Evolutionary conservation across 176 grass and related monocot species (phyloP), one percentile per base, ranked within the genome.

Genomic region (Rhynchospora pubera): DNA sequence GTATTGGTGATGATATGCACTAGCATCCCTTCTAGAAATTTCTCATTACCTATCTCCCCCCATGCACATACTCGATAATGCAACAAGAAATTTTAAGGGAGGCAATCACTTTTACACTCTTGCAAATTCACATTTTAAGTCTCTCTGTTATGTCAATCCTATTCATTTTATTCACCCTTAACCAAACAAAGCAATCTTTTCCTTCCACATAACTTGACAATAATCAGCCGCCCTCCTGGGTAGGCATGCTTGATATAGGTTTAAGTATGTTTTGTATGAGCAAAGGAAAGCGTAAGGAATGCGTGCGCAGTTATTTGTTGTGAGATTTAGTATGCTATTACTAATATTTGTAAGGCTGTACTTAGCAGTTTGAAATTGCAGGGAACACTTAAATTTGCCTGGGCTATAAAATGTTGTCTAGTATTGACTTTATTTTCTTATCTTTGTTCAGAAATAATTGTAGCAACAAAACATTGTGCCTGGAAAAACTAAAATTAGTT

Each of bases 401-500:
- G 1, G 28, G 53, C 13, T 55, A 55, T 51, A 76, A 26, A 16
- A 13, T 55, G 47, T 47, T 55, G 22, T 53, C 15, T 52, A 55
- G 28, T 61, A 21, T 16, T 24, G 32, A 66, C 63, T 22, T 14
- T 69, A 9, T 18, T 85, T 64, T 23, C 71, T 75, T 18, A 69
- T 57, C 57, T 71, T 86, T 85, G 8, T 75, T 82, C 85, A 98
- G 95, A 59, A 88, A 93, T 67, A 87, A 89, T 43, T 98, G 95
- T 82, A 78, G 81, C 61, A 98, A 93, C 80, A 94, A 67, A 84
- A 89, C 89, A 67, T 57, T 91, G 57, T 98, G 95, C 84, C 85
- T 93, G 92, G 89, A 98, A 79, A 98, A 98, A 82, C 90, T 98
- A 79, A 86, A 91, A 11, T 69, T 88, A 76, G 95, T 98, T 85